Percentiles rank a stretch among this genome's conserved stretches.
Evolutionary conservation across 208 protist species (phyloP).

Genomic region (Leishmania tarentolae): DNA sequence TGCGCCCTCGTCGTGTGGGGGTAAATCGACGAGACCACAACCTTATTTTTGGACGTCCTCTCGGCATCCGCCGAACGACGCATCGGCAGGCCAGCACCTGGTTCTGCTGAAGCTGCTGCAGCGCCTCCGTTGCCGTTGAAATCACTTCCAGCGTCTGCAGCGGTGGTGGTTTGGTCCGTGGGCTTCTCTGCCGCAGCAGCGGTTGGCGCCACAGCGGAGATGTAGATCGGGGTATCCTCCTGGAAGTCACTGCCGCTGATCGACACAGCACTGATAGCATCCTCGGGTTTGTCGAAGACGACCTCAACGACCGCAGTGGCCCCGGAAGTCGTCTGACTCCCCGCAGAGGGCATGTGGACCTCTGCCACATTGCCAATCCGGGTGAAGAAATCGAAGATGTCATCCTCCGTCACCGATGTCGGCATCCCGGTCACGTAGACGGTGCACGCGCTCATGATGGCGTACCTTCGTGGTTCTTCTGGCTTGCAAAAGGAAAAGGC

Average conservation of each 20-base stretch:
- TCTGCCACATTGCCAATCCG: slow-evolving; percentile 54
- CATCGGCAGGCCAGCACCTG: not conserved
- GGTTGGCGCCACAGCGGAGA: slow-evolving; percentile 27
- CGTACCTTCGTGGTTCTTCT: not conserved
- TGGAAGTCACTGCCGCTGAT: slow-evolving; percentile 46
- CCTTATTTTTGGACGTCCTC: slow-evolving; percentile 25
- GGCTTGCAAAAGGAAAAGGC: not conserved
- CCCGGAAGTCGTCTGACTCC: not conserved
- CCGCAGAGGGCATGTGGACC: slow-evolving; percentile 35
- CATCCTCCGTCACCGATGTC: slow-evolving; percentile 45
- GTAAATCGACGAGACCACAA: slow-evolving; percentile 48
- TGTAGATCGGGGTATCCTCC: slow-evolving; percentile 30
- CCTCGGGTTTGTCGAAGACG: slow-evolving; percentile 32
- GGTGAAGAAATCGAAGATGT: slow-evolving; percentile 70
- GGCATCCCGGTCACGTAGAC: slow-evolving; percentile 58
- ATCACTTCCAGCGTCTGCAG: not conserved
- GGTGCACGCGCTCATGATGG: slow-evolving; percentile 21
- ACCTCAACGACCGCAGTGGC: slow-evolving; percentile 12
- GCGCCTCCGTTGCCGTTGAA: not conserved
- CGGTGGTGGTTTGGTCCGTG: slow-evolving; percentile 9
- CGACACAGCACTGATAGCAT: slow-evolving; percentile 24
- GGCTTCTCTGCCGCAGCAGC: not conserved
- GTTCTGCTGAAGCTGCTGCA: not conserved
- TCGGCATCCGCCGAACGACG: slow-evolving; percentile 4
- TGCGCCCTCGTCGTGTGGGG: slow-evolving; percentile 27